Evolutionary conservation across 352 stramenopile genomes (phyloP).

Genomic region (Pythium dissotocum): DNA sequence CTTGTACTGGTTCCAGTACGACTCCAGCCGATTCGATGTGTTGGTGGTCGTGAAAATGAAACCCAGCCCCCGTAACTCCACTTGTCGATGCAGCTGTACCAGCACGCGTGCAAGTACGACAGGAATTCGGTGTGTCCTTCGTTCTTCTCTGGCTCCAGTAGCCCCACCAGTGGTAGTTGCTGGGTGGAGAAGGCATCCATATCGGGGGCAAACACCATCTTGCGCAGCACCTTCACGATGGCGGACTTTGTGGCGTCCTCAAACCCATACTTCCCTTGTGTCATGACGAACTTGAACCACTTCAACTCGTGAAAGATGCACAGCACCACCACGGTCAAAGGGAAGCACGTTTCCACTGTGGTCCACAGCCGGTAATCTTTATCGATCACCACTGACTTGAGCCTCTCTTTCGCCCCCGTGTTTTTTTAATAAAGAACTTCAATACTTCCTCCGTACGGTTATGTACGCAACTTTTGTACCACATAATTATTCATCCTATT

Average conservation of each 20-base stretch:
- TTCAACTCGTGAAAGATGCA: slow-evolving; percentile 25
- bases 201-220: not conserved
- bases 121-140: not conserved
- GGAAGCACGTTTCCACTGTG: slow-evolving; percentile 8
- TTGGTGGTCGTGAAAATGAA: slow-evolving; percentile 16
- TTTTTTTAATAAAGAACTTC: slow-evolving; percentile 18
- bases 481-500: too few relatives aligned
- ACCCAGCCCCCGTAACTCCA: slow-evolving; percentile 3
- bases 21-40: slow-evolving; percentile 17
- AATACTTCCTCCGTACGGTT: too few relatives aligned
- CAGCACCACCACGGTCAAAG: slow-evolving; percentile 5
- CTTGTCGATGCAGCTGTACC: slow-evolving; percentile 11
- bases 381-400: slow-evolving; percentile 25
- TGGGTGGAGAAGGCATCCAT: not conserved
- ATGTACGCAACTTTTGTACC: too few relatives aligned
- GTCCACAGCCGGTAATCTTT: slow-evolving; percentile 28
- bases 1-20: slow-evolving; percentile 17
- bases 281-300: slow-evolving; percentile 12
- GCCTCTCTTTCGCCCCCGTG: not conserved
- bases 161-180: not conserved
- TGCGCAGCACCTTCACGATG: not conserved
- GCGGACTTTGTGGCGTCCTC: not conserved
- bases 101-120: slow-evolving; percentile 1
- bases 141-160: not conserved
- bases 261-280: slow-evolving; percentile 1